Evolutionary conservation across 495 filamentous ascomycete genomes (phyloP), one percentile per base, ranked within the genome.

Genomic region (Parmelia sp.): DNA sequence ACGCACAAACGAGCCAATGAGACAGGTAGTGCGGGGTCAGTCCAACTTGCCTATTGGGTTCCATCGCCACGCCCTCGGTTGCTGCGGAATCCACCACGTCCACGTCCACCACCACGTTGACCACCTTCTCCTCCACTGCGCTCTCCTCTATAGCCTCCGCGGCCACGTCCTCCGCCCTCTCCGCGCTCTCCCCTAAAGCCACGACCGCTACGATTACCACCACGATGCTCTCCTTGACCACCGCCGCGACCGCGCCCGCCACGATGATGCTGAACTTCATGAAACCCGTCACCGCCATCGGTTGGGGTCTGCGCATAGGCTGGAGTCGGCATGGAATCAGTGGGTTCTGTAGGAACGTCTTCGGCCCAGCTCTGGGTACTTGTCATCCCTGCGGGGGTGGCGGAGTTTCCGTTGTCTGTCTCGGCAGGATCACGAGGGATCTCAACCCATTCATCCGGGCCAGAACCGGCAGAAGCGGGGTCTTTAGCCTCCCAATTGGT

Each of bases 371-470:
- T 85, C 62, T 82, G 79, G n/a, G 77, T 75, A 64, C 80, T 82
- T 60, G 74, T 73, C 39, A 76, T 73, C 29, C 82, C 77, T 27
- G 82, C 84, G 31, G 86, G 80, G 11, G 82, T 86, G 14, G 84
- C 83, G n/a, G 80, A 71, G 17, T 84, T 70, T 23, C 83, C 82
- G 67, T 81, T 86, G 57, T 94, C 91, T 17, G 88, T 88, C 74
- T 95, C 90, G 42, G 84, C 77, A 44, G 89, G 84, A 71, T 87
- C 79, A 63, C 89, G 88, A 47, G 89, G 84, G 49, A 92, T 83
- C 73, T 90, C 84, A 58, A 92, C 86, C 87, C 86, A 95, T 65
- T 84, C 84, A 67, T 94, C 88, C 11, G 85, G 82, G 21, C 78
- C 44, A 74, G 74, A 70, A 19, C 29, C 29, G 29, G 51, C 29